Evolutionary conservation across 768 basidiomycete species (phyloP), one percentile per base, ranked within the genome.

Genomic region (Xanthoconium stramineum): DNA sequence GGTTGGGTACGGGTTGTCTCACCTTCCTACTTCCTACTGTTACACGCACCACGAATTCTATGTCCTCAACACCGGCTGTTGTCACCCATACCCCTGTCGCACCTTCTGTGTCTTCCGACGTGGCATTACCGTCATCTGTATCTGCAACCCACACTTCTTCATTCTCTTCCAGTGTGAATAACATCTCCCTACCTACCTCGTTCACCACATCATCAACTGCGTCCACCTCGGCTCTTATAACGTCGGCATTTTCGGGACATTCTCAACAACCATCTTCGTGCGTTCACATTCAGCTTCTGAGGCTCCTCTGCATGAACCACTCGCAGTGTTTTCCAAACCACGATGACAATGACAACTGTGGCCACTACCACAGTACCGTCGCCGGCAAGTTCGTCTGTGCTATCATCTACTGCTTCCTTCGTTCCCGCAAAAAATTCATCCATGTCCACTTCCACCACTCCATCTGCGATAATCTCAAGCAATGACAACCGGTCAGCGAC

Each of bases 131-230:
- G 6, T 38, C 59, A 38, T 50, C 53, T 32, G 33, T 55, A 47
- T 9, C 47, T 43, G 47, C 57, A 36, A 47, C 46, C 32, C 43
- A 43, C 48, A 46, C 14, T 24, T 14, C 53, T 36, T 56, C 62
- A 32, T 53, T 56, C 43, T 42, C 62, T 28, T 24, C 60, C 19
- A 40, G 56, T 37, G 48, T 54, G 43, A 32, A 63, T 20, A 55
- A 59, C 19, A 53, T 66, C 28, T 62, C 70, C 17, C 57, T 62
- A 37, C 59, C 65, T 39, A 56, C 69, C 19, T 56, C 71, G 48
- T 65, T 68, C 32, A 46, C 65, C 35, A 47, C 63, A 24, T 50
- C 66, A 20, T 48, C 68, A 4, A 43, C 47, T n/a, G n/a, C 32
- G 32, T 56, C 62, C 24, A 47, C 46, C 30, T 50, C 58, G 46